These are phyloP conservation scores for Trypanosoma mega DNA, from an alignment of 208 protist species.

Conservation along the genomic window DNA sequence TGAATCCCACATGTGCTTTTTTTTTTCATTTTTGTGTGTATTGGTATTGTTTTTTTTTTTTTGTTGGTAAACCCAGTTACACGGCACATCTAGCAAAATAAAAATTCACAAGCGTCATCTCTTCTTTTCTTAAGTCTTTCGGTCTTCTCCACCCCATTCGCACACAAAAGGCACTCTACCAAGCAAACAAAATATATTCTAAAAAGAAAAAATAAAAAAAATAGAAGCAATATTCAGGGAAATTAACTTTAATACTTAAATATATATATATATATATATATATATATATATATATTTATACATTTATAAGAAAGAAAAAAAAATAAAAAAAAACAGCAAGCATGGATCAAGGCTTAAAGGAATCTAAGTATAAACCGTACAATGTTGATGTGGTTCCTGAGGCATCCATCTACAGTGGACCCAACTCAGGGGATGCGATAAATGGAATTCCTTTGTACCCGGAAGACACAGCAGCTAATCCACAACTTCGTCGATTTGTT, in stretches of 20 bases:
- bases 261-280: constrained; percentile 6
- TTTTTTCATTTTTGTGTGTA: not conserved
- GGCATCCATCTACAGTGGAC: not conserved
- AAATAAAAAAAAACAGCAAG: not conserved
- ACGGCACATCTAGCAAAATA: not conserved
- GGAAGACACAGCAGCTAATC: constrained; percentile 21
- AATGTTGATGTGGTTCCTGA: not conserved
- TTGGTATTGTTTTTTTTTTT: constrained; percentile 9
- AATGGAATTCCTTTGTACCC: constrained; percentile 54
- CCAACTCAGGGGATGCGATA: not conserved
- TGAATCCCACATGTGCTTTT: not conserved
- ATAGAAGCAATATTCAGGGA: too few species aligned
- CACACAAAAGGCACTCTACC: too few species aligned
- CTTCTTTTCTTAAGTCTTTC: too few species aligned
- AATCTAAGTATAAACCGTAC: not conserved
- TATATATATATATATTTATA: not conserved
- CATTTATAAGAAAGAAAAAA: not conserved
- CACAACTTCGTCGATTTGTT: constrained; percentile 53
- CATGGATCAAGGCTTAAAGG: not conserved
- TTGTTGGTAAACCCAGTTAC: not conserved
- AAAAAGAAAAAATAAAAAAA: too few species aligned
- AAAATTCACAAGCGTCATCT: not conserved
- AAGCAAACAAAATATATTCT: too few species aligned
- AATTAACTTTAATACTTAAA: too few species aligned
- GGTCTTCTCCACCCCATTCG: too few species aligned